phyloP scores from a whole-genome alignment of 306 rosid genomes.

The Vigna mungo region DNA sequence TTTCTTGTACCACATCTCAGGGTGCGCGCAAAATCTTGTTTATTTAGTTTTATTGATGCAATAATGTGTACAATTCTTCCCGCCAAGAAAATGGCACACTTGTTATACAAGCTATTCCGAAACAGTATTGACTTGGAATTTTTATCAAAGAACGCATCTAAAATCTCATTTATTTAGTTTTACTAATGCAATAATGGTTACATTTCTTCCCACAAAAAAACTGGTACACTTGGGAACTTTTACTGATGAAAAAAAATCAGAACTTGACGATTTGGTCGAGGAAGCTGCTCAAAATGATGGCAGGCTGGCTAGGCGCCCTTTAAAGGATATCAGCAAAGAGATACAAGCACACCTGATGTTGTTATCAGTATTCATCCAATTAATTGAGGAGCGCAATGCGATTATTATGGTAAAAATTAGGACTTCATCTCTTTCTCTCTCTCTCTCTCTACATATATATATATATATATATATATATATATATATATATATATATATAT shows the following conservation, averaged over 20 bases:
- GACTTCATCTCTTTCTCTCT: neutral
- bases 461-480: too few species aligned
- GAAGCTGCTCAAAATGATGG: slow-evolving; percentile 81
- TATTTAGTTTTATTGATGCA: neutral
- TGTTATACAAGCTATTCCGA: slow-evolving; percentile 12
- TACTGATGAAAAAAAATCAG: slow-evolving; percentile 53
- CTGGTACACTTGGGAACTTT: slow-evolving; percentile 31
- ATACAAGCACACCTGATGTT: slow-evolving; percentile 68
- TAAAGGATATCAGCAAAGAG: slow-evolving; percentile 63
- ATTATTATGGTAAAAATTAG: slow-evolving; percentile 58
- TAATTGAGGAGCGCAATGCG: slow-evolving; percentile 54
- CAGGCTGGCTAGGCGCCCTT: slow-evolving; percentile 73
- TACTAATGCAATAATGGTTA: slow-evolving; percentile 1
- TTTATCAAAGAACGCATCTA: slow-evolving; percentile 10
- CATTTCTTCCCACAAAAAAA: neutral
- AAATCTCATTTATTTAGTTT: neutral
- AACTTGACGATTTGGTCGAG: slow-evolving; percentile 55
- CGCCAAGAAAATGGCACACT: neutral
- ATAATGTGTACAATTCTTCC: slow-evolving; percentile 17
- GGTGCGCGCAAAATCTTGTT: slow-evolving; percentile 45
- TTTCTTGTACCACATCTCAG: slow-evolving; percentile 59
- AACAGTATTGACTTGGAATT: slow-evolving; percentile 18
- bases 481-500: too few species aligned
- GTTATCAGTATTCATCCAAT: slow-evolving; percentile 52
- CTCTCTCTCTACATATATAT: too few species aligned